Evolutionary conservation across 495 filamentous ascomycete genomes (phyloP).

Genomic region (Saxophila tyrrhenica): DNA sequence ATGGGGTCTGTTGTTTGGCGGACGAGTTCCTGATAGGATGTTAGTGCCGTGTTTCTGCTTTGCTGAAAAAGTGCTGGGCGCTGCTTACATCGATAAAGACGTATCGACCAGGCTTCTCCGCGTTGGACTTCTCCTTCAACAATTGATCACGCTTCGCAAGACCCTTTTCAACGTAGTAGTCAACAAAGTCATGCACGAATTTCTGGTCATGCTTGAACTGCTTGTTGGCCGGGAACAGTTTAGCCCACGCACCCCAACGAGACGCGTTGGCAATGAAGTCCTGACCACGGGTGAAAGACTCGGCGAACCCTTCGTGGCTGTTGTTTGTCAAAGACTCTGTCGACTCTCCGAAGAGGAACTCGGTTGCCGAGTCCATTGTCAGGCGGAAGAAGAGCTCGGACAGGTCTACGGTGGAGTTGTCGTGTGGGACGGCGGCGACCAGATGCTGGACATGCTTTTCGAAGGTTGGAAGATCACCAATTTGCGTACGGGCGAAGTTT

Average conservation of each 20-base stretch:
- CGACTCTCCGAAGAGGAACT: conserved; percentile 60
- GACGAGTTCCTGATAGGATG: conserved; percentile 20
- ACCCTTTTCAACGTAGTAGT: conserved; percentile 31
- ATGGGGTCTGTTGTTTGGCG: conserved; percentile 27
- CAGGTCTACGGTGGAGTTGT: conserved; percentile 47
- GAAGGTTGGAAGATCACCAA: conserved; percentile 47
- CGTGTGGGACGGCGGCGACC: conserved; percentile 34
- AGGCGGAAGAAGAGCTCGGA: conserved; percentile 54
- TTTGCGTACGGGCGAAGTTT: conserved; percentile 48
- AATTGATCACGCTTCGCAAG: conserved; percentile 10
- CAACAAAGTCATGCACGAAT: conserved; percentile 39
- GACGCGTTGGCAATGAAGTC: conserved; percentile 10
- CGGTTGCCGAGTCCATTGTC: conserved; percentile 59
- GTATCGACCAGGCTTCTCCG: conserved; percentile 22
- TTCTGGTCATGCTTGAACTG: conserved; percentile 13
- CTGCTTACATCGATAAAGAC: conserved; percentile 23
- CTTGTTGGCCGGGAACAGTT: conserved; percentile 8
- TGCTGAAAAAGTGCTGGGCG: background rate
- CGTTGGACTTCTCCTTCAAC: conserved; percentile 10
- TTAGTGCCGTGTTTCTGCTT: background rate
- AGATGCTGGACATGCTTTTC: conserved; percentile 49
- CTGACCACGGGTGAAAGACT: conserved; percentile 13
- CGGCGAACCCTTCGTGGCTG: conserved; percentile 14
- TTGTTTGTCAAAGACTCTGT: conserved; percentile 30
- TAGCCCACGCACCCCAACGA: conserved; percentile 8